Base-by-base conservation (phyloP, 202 grass and related monocot species). In the Dendrocalamus latiflorus region DNA sequence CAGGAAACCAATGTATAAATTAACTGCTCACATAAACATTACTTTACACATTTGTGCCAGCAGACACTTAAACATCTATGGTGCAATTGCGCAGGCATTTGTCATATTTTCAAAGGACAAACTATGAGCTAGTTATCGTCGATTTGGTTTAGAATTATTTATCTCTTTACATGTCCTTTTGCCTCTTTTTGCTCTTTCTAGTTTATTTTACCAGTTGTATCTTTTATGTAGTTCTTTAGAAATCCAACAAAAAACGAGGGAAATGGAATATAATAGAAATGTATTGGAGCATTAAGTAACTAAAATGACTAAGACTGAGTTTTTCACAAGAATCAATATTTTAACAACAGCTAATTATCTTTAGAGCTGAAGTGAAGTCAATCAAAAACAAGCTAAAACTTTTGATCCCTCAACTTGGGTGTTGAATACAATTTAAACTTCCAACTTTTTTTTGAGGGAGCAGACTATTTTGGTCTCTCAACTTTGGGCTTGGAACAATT, bases 171-270 rank as follows among this genome's bases (percentile, higher is more conserved):
- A 15, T 50, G 39, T 61, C 8, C 6, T 65, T 65, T 80, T 36
- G 30, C 12, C 4, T 44, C 22, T 20, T 54, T 48, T 22, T n/a
- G 13, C 51, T 63, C 18, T 69, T 81, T 11, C 64, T 65, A 54
- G 20, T 59, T 75, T 37, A 38, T 66, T 65, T 51, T 48, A 39
- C 11, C 20, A 1, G 65, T 11, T 18, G 10, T 61, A 53, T 42
- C 12, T 24, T 75, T 33, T 45, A 63, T 55, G 14, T 50, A 63
- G 38, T 69, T 69, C 45, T 62, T 24, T 8, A 70, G 7, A 41
- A 26, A 86, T 62, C 15, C 51, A 65, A 39, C n/a, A 9, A 41
- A 84, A 83, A 88, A 66, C 7, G 6, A 66, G 8, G 6, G 75
- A 33, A 56, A 57, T 44, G 39, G 12, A 39, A 58, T 28, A 59